Base-by-base conservation (phyloP, 768 basidiomycete species). In the Kondoa subrosea region DNA sequence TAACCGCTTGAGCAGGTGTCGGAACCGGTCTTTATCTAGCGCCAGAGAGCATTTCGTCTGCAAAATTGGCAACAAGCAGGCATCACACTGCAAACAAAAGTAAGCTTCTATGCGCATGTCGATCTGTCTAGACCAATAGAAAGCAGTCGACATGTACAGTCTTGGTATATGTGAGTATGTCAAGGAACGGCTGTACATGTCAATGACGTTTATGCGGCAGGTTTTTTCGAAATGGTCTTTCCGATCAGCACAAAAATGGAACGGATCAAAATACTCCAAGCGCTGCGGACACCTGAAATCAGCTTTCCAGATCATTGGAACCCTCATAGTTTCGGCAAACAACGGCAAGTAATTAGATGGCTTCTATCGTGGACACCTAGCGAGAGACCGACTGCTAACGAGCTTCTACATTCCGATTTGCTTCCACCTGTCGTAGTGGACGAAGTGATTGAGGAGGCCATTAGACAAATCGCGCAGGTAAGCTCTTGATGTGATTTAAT, bases 161-260 rank as follows among this genome's bases (percentile, higher is more conserved):
- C 68, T 75, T 4, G 74, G 74, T 1, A 73, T 75, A 50, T 50
- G 40, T 50, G 40, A 50, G 71, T 65, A 70, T 73, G n/a, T n/a
- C n/a, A n/a, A n/a, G n/a, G n/a, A n/a, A n/a, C n/a, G n/a, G n/a
- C 66, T 69, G 71, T 66, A 56, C 71, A 50, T 71, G 63, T 40
- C 70, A 73, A 59, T 50, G 57, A 63, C 3, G 8, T 26, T 27
- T 63, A 8, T n/a, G 27, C 27, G 29, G 15, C 29, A 63, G 61
- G 27, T 8, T 63, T 63, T 32, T 63, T 63, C 30, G 61, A 63
- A 63, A 69, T 67, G 68, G 58, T 65, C 29, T 65, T 58, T 33
- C 71, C 69, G 1, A 72, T 75, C 63, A 66, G 68, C 64, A 75
- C 74, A 0, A 71, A 72, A 17, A 76, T 76, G 76, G 76, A 76